Conservation (phyloP, 2,329 filamentous ascomycete species). For the Trichothecium roseum region DNA sequence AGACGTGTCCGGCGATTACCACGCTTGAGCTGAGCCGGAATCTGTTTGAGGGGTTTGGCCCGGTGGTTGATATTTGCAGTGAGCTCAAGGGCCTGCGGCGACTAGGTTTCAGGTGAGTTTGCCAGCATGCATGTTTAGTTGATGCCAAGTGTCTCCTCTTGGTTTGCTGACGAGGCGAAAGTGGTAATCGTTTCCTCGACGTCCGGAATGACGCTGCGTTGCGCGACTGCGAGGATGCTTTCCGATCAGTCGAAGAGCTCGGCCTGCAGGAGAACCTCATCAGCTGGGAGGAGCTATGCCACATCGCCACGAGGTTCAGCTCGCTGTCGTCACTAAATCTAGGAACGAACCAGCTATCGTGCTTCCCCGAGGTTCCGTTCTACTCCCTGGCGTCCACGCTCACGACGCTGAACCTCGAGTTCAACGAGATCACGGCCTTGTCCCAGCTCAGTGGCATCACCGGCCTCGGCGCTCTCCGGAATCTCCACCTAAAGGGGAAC, state of each 20-base stretch:
- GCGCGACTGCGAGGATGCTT: conserved; percentile 23
- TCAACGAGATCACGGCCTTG: conserved; percentile 56
- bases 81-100: conserved; percentile 56
- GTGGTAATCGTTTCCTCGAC: conserved; percentile 61
- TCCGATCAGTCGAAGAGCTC: conserved; percentile 46
- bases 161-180: conserved; percentile 20
- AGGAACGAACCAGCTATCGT: conserved; percentile 46
- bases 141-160: background rate
- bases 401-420: conserved; percentile 58
- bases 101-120: conserved; percentile 61
- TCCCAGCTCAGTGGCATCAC: conserved; percentile 45
- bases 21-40: conserved; percentile 84
- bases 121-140: background rate
- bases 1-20: conserved; percentile 54
- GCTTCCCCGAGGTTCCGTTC: conserved; percentile 32
- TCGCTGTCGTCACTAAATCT: conserved; percentile 39
- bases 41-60: conserved; percentile 56
- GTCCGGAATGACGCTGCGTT: conserved; percentile 25
- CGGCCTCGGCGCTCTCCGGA: conserved; percentile 39
- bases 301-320: conserved; percentile 41
- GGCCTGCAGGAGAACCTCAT: conserved; percentile 58
- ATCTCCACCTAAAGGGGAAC: conserved; percentile 68
- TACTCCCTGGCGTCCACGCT: conserved; percentile 38
- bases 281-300: conserved; percentile 52
- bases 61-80: conserved; percentile 60